Evolutionary conservation across 2,329 filamentous ascomycete species (phyloP).

Genomic region (Sphaerulina vaccinii): DNA sequence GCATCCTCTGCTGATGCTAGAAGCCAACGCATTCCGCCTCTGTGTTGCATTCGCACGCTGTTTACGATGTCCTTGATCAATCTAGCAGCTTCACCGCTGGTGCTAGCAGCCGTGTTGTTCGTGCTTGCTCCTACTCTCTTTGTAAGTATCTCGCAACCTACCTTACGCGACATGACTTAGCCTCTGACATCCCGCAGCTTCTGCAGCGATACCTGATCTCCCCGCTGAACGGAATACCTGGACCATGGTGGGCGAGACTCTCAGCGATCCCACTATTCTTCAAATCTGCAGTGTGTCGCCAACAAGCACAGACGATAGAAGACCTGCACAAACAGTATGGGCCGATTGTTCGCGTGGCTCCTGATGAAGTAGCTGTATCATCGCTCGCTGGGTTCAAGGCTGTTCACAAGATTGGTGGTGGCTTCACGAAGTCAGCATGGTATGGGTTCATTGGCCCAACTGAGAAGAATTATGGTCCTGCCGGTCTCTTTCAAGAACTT

Average conservation of each 20-base stretch:
- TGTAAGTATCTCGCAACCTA: background rate
- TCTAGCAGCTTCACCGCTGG: background rate
- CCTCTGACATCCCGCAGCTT: background rate
- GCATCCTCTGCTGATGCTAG: too few relatives aligned
- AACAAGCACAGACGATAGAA: conserved; percentile 38
- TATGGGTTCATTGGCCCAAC: conserved; percentile 23
- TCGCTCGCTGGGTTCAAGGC: conserved; percentile 30
- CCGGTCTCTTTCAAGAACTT: conserved; percentile 3
- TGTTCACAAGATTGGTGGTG: conserved; percentile 30
- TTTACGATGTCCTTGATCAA: background rate
- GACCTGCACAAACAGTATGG: conserved; percentile 37
- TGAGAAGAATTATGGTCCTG: conserved; percentile 3
- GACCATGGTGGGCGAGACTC: conserved; percentile 29
- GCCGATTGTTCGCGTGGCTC: conserved; percentile 31
- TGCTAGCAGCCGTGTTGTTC: background rate
- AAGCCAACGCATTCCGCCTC: too few relatives aligned
- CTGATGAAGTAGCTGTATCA: conserved; percentile 25
- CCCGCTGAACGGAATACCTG: conserved; percentile 31
- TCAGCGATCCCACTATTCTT: conserved; percentile 39
- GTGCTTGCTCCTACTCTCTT: background rate
- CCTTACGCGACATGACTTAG: background rate
- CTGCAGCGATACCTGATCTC: conserved; percentile 1
- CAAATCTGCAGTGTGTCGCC: conserved; percentile 31
- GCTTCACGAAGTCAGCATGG: conserved; percentile 33
- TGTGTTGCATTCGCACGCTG: too few relatives aligned